phyloP scores from a whole-genome alignment of 805 yeast species.

The Ogataea siamensis region DNA sequence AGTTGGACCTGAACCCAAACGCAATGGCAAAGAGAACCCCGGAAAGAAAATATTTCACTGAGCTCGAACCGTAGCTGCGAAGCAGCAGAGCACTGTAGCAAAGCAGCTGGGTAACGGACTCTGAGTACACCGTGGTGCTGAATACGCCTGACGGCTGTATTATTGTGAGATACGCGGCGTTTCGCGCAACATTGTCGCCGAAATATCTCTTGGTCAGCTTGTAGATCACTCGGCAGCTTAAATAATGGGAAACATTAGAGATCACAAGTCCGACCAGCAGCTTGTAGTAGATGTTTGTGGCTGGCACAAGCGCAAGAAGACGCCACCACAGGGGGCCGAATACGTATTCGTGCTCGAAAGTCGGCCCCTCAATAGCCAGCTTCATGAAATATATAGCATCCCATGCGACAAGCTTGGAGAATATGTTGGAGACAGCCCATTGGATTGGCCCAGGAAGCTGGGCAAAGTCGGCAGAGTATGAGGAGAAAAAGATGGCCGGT shows the following conservation, averaged over 20 bases:
- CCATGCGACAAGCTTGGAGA: constrained; percentile 70
- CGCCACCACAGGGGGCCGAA: constrained; percentile 79
- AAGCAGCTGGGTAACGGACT: constrained; percentile 62
- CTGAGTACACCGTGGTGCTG: constrained; percentile 71
- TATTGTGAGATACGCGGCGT: constrained; percentile 41
- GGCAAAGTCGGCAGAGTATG: constrained; percentile 19
- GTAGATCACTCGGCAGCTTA: constrained; percentile 49
- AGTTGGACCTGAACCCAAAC: constrained; percentile 70
- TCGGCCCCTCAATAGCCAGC: constrained; percentile 46
- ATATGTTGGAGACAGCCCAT: constrained; percentile 24
- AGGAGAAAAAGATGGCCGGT: constrained; percentile 36
- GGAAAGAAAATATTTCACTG: constrained; percentile 38
- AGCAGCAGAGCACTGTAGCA: constrained; percentile 55
- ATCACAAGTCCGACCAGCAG: constrained; percentile 47
- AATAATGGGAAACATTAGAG: constrained; percentile 52
- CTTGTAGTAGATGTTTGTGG: constrained; percentile 40
- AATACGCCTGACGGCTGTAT: constrained; percentile 83
- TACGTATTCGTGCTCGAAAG: constrained; percentile 89
- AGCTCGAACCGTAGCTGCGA: constrained; percentile 30
- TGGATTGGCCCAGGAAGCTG: constrained; percentile 3
- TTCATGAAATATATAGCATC: constrained; percentile 77
- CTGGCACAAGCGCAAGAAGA: constrained; percentile 28
- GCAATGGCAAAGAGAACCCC: constrained; percentile 57
- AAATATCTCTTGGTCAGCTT: constrained; percentile 39
- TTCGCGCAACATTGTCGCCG: constrained; percentile 13